Conservation (phyloP, 2,329 filamentous ascomycete genomes). For the Onygena corvina region DNA sequence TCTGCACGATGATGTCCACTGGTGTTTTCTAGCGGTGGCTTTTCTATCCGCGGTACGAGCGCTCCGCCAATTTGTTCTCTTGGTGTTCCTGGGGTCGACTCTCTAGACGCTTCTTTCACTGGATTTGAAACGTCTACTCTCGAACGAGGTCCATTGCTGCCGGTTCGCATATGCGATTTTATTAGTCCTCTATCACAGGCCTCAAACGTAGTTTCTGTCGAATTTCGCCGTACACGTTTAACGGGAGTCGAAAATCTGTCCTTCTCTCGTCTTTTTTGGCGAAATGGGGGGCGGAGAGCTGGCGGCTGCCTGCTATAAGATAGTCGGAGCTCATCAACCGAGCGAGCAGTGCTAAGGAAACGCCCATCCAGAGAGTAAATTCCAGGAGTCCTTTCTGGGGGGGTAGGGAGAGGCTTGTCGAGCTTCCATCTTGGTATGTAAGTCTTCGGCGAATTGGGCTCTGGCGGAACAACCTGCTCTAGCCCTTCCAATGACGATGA, state of each 20-base stretch:
- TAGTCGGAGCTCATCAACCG: not conserved
- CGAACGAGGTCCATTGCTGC: not conserved
- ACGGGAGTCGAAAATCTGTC: not conserved
- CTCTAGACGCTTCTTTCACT: not conserved
- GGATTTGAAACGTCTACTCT: too few relatives aligned
- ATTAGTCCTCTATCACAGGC: not conserved
- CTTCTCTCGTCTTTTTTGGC: not conserved
- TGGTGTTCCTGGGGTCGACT: not conserved
- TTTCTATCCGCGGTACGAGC: not conserved
- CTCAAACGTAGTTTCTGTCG: not conserved
- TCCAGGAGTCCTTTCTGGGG: not conserved
- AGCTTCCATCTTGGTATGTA: slow-evolving; percentile 7
- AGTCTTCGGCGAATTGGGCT: not conserved
- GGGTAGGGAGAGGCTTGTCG: slow-evolving; percentile 6
- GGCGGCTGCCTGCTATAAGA: not conserved
- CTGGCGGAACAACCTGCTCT: slow-evolving; percentile 5
- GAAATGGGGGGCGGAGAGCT: not conserved
- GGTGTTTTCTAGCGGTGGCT: not conserved
- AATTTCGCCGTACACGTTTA: slow-evolving; percentile 1
- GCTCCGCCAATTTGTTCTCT: too few relatives aligned
- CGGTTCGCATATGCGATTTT: not conserved
- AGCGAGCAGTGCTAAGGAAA: not conserved
- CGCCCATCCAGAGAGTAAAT: not conserved
- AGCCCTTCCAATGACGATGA: slow-evolving; percentile 7
- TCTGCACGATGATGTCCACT: not conserved